Evolutionary conservation across 2,329 filamentous ascomycete species (phyloP), one percentile per base, ranked within the genome.

Genomic region (Paramyrothecium sp.): DNA sequence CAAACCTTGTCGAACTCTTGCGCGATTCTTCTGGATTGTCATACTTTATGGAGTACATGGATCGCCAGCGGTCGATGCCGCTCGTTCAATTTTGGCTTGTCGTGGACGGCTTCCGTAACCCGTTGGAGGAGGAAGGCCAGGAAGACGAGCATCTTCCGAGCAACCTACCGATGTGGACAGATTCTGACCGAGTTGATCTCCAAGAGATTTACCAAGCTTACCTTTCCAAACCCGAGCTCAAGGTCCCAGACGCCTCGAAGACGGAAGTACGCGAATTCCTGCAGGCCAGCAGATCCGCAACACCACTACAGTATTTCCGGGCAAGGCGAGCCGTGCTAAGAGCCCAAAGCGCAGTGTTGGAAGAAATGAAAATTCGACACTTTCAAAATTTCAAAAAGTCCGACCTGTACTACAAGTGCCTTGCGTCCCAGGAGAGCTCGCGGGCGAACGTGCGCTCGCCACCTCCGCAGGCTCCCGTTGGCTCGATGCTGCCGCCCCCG

Each of bases 1-100:
- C 89, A 8, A 88, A 90, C 1, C 79, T 98, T 2, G 85, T 88
- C 13, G 92, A 98, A 62, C 81, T 99, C n/a, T 81, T 99, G 57
- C 89, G 93, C 63, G 92, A 96, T 72, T 86, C 95, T 2, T 90
- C 94, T 1, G 94, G 92, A 0, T 80, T 99, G 10, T 98, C 95
- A 2, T 99, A 97, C 71, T 98, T 99, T 76, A 99, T 99, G 95
- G 95, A 99, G 71, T 98, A 92, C 68, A 99, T 99, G 95, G 95
- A 99, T 71, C 88, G 95, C 47, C 90, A 93, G 69, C 83, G 84
- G 17, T 80, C 94, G 23, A 94, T 98, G 89, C 84, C 90, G 16
- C 78, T 97, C 51, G 93, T 99, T 7, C 95, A 99, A 68, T 99
- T 98, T 73, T 99, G 94, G 92, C 88, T 99, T 46, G 95, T 98